Conservation (phyloP, 805 yeast species). For the Ogataea kodamae region DNA sequence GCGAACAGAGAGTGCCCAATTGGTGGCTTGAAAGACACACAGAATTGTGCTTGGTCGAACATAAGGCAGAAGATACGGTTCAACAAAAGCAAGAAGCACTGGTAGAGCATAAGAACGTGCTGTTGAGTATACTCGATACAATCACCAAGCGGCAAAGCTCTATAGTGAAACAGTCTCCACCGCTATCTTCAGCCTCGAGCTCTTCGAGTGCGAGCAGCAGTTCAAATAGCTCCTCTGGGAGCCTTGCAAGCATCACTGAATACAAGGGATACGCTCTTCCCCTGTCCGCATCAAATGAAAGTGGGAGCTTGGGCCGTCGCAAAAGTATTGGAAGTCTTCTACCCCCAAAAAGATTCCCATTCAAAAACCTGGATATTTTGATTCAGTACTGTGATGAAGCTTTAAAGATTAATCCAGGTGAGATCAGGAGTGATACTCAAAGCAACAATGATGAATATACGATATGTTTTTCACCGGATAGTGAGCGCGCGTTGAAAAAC, state of each 20-base stretch:
- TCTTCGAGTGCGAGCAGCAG: conserved; percentile 18
- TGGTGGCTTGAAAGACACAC: conserved; percentile 97
- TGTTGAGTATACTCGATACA: conserved; percentile 43
- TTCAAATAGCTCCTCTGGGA: conserved; percentile 18
- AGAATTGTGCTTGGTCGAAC: conserved; percentile 82
- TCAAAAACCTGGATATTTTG: conserved; percentile 54
- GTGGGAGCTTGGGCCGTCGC: conserved; percentile 28
- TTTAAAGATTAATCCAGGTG: conserved; percentile 68
- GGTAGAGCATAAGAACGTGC: conserved; percentile 60
- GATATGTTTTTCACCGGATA: conserved; percentile 54
- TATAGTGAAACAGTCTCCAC: conserved; percentile 14
- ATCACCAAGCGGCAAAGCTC: conserved; percentile 26
- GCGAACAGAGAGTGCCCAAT: conserved; percentile 86
- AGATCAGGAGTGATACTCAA: conserved; percentile 34
- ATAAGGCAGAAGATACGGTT: conserved; percentile 73
- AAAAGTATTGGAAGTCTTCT: conserved; percentile 42
- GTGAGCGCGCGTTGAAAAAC: conserved; percentile 51
- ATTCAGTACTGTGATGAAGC: conserved; percentile 74
- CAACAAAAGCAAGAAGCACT: conserved; percentile 72
- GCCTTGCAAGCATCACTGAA: conserved; percentile 33
- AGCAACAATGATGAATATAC: conserved; percentile 25
- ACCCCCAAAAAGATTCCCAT: conserved; percentile 50
- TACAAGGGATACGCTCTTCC: conserved; percentile 58
- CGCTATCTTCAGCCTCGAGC: conserved; percentile 26
- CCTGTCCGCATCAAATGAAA: conserved; percentile 22